Evolutionary conservation across 495 filamentous ascomycete genomes (phyloP), one percentile per base, ranked within the genome.

Genomic region (Annulohypoxylon maeteangense): DNA sequence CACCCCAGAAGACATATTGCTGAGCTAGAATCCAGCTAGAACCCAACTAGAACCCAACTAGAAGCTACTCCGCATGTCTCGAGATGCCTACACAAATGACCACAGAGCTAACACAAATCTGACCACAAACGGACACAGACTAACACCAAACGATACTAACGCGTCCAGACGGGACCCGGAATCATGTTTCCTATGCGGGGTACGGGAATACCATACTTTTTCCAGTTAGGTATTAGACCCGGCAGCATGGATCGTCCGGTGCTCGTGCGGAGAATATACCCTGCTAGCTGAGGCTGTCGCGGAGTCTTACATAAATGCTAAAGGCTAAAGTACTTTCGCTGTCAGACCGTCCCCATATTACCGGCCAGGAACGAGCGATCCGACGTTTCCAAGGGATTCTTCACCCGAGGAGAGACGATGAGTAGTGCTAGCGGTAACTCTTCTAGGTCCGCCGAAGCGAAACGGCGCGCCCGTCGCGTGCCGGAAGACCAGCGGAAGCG

Each of bases 401-500:
- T 50, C 47, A 42, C 36, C 58, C 66, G 57, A 27, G 4, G 14
- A 27, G 29, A 14, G 27, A 57, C 10, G 0, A 68, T 55, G 50
- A 57, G 40, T 18, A 51, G 16, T 18, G 29, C 38, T 40, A 22
- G 65, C 14, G 40, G 51, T 50, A 60, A 23, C 12, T 51, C 65
- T 20, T 20, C 32, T 38, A 61, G 65, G 20, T 36, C 58, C 14
- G 57, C 58, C 0, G 66, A 68, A 34, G 66, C 66, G 44, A 68
- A 68, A 23, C 36, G 58, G 36, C 42, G 47, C 10, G 65, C 65
- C 4, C 65, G 65, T 27, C 79, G 81, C 7, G 75, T 78, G 31
- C 78, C 78, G 7, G 75, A 77, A 44, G 71, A 75, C 44, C 68
- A 76, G 16, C 68, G 78, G 42, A 63, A 75, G 20, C 67, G 78